A percentile compares a stretch with the other conserved stretches of the same genome.
Conservation (phyloP, 2,329 filamentous ascomycete genomes). For the Pseudogymnoascus sp. region DNA sequence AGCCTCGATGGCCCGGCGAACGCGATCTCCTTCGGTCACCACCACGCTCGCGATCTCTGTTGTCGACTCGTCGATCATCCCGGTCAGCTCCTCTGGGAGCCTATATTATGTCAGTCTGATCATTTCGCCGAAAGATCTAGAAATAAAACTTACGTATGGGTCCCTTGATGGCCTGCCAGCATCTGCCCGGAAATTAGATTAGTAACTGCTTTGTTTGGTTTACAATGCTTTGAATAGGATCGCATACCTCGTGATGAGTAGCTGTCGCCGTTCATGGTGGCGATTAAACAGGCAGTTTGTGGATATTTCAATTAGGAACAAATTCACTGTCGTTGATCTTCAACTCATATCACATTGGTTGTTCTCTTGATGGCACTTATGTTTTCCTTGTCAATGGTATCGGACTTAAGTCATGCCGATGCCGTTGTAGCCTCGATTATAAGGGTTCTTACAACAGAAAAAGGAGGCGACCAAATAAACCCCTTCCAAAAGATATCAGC, state of each 20-base stretch:
- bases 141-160: slow-evolving; percentile 39
- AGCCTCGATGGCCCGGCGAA: slow-evolving; percentile 68
- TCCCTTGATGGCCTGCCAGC: slow-evolving; percentile 43
- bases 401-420: slow-evolving; percentile 6
- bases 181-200: slow-evolving; percentile 39
- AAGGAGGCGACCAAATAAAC: background rate
- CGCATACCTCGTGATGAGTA: slow-evolving; percentile 66
- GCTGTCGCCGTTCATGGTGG: slow-evolving; percentile 75
- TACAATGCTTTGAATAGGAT: slow-evolving; percentile 24
- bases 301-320: background rate
- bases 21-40: slow-evolving; percentile 70
- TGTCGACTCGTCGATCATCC: slow-evolving; percentile 34
- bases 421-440: background rate
- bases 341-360: slow-evolving; percentile 2
- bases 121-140: slow-evolving; percentile 9
- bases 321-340: slow-evolving; percentile 1
- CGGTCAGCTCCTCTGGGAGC: slow-evolving; percentile 23
- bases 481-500: background rate
- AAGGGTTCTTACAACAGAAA: background rate
- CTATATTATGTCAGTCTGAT: slow-evolving; percentile 21
- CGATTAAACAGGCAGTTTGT: slow-evolving; percentile 9
- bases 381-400: slow-evolving; percentile 5
- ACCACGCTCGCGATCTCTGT: slow-evolving; percentile 40
- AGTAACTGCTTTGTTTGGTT: slow-evolving; percentile 21
- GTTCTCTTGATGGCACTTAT: slow-evolving; percentile 6